Evolutionary conservation across 2,329 filamentous ascomycete species (phyloP).

Genomic region (Calonectria pteridis): DNA sequence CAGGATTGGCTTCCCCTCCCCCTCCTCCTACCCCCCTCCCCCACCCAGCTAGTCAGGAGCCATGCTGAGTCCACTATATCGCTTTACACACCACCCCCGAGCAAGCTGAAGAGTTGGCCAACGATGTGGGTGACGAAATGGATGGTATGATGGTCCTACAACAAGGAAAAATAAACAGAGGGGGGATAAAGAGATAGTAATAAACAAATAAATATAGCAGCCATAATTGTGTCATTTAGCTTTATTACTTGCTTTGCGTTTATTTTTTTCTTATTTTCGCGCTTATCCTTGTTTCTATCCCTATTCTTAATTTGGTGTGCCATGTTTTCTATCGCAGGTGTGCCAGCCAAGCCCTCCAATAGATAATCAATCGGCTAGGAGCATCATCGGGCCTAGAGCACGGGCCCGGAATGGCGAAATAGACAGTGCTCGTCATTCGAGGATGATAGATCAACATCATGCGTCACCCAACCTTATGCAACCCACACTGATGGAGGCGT

Average conservation of each 20-base stretch:
- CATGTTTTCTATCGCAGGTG: not conserved
- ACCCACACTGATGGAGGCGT: not conserved
- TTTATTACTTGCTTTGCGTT: not conserved
- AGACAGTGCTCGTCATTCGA: not conserved
- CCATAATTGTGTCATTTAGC: not conserved
- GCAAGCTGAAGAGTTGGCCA: not conserved
- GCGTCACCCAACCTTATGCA: slow-evolving; percentile 22
- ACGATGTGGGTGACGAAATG: not conserved
- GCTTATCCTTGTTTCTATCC: not conserved
- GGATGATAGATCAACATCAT: slow-evolving; percentile 17
- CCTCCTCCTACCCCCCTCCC: too few relatives aligned
- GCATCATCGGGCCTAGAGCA: not conserved
- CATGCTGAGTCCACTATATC: not conserved
- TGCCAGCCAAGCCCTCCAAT: not conserved
- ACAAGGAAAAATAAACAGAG: not conserved
- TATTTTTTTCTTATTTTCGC: not conserved
- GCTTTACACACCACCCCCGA: not conserved
- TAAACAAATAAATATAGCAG: not conserved
- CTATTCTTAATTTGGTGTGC: not conserved
- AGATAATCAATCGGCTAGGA: not conserved
- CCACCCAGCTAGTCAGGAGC: not conserved
- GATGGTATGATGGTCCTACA: not conserved
- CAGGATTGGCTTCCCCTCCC: not conserved
- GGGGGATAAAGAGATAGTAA: not conserved
- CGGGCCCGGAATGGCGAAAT: not conserved